phyloP scores from a whole-genome alignment of 306 rosid genomes.

The Vigna nakashimae region DNA sequence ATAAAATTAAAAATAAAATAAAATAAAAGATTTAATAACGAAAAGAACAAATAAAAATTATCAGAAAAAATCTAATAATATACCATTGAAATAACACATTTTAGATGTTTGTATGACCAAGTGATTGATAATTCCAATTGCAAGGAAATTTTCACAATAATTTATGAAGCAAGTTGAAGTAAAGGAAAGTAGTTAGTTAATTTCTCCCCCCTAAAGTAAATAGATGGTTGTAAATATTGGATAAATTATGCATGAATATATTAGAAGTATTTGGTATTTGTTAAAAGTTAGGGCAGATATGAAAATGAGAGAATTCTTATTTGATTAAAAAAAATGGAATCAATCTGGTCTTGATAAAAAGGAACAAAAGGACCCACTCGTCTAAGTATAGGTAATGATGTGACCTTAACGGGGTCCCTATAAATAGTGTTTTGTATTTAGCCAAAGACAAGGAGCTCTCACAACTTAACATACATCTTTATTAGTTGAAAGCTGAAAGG shows the following conservation, averaged over 20 bases:
- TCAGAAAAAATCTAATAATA: too few relatives aligned
- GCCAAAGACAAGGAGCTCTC: slow-evolving; percentile 61
- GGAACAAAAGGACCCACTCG: slow-evolving; percentile 21
- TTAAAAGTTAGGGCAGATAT: background rate
- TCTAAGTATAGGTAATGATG: slow-evolving; percentile 48
- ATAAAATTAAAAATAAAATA: too few relatives aligned
- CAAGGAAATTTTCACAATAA: too few relatives aligned
- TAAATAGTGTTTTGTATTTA: slow-evolving; percentile 42
- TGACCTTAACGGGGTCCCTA: slow-evolving; percentile 51
- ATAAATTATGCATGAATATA: background rate
- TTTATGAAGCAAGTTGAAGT: too few relatives aligned
- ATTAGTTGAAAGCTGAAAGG: slow-evolving; percentile 61
- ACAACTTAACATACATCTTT: slow-evolving; percentile 61
- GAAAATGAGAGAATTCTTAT: background rate
- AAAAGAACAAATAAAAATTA: too few relatives aligned
- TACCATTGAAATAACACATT: too few relatives aligned
- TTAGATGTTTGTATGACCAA: too few relatives aligned
- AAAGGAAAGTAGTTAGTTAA: background rate
- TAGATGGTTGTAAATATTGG: background rate
- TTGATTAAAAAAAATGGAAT: background rate
- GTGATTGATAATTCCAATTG: too few relatives aligned
- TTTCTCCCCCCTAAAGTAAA: background rate
- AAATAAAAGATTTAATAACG: too few relatives aligned
- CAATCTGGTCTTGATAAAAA: slow-evolving; percentile 19
- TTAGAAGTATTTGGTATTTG: background rate